Evolutionary conservation across 2,329 filamentous ascomycete genomes (phyloP), one percentile per base, ranked within the genome.

Genomic region (Cladophialophora exuberans): DNA sequence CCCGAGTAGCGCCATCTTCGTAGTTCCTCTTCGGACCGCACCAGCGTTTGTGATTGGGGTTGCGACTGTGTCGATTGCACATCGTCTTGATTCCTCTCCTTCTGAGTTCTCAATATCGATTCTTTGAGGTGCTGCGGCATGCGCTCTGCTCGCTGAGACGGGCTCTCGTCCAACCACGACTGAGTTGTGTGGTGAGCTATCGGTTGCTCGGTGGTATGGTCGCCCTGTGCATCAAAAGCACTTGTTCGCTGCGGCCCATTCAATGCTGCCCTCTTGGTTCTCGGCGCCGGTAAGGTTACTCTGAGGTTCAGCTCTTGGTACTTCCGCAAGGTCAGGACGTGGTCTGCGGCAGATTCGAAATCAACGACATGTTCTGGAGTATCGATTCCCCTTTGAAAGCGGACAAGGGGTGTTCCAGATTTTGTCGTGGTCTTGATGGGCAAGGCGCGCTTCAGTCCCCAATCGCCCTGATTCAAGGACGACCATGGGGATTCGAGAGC

Each of bases 361-460:
- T 97, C 91, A 67, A 92, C 96, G 63, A 97, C 81, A 70, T 91
- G 88, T 73, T 97, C 91, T 64, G 85, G 82, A 2, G 90, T 89
- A 76, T 97, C 93, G 61, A 96, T 81, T 57, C 87, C 82, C 65
- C 84, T 85, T 50, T 54, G 54, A 63, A 97, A 75, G 61, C 89
- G 84, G 50, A 96, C 82, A 45, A 89, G 78, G 7, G 91, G 89
- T n/a, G 85, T 86, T 5, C 86, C 84, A 5, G 84, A 85, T 50
- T 83, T 83, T 17, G 84, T 83, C 4, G 90, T 92, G 2, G 87
- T 85, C 69, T 87, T 87, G 6, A 87, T 74, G 1, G 93, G 93
- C 4, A 97, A 78, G 1, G 90, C 80, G 52, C 93, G 81, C 76
- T 97, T 97, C 65, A 97, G 77, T 11, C 93, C 93, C 92, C 93